Base-by-base conservation (phyloP, 306 rosid species). In the Canavalia ensiformis region DNA sequence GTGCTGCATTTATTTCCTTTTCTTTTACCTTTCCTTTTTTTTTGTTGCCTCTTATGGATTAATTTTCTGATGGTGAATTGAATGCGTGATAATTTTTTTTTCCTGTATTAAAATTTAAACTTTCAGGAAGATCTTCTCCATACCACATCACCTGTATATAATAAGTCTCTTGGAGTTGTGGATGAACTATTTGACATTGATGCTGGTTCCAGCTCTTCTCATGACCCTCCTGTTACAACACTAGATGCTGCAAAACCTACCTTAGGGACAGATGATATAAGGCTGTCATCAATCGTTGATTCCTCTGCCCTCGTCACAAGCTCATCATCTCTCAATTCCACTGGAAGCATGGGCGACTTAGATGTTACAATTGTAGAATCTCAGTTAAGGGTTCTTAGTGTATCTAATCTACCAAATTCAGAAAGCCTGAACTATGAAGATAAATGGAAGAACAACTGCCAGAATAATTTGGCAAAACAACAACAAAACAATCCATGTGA, bases 51-150 rank as follows among this genome's bases (percentile, higher is more conserved):
- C 55, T 31, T 55, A 42, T 49, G 25, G 77, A 37, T 49, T 55
- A n/a, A n/a, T 76, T 28, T 29, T 78, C n/a, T 58, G 50, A 79
- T 67, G 74, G n/a, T 78, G 44, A 82, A 60, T 57, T 46, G 25
- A 18, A 18, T 18, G 25, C 25, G 25, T 18, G 25, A 44, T 75
- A 58, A 54, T 28, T 8, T 69, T 56, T 45, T 51, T 28, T 75
- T 51, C 47, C 49, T 68, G 8, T 35, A 28, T 82, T 57, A 45
- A 80, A 78, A 44, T 73, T 86, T 49, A 64, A 76, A 50, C 12
- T 87, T 84, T 59, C 94, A 90, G 94, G 91, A 86, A 75, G 90
- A 84, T 77, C 78, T 68, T 69, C 87, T 84, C 18, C 82, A 76
- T 49, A 74, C 78, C 60, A 71, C 76, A 59, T 75, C 90, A 58